Conservation (phyloP, 2,329 filamentous ascomycete genomes). For the Alternaria gansuensis region DNA sequence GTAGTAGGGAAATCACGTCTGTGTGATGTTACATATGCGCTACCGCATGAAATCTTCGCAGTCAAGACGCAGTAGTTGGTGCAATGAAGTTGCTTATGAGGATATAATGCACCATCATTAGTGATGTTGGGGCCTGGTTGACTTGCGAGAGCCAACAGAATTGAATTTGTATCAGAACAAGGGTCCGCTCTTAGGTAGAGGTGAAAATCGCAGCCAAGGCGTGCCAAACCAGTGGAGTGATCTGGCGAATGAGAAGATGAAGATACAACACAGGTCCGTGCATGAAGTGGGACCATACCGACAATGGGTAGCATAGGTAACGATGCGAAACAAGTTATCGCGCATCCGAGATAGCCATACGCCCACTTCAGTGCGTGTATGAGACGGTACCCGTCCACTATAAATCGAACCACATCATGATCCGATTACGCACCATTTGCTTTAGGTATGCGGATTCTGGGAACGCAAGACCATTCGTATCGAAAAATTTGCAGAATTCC, state of each 20-base stretch:
- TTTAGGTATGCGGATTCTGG: background rate
- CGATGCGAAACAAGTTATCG: background rate
- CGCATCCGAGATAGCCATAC: background rate
- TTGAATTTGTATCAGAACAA: background rate
- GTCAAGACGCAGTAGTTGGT: background rate
- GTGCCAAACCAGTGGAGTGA: background rate
- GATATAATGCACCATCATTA: background rate
- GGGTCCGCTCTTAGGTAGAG: background rate
- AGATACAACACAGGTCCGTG: background rate
- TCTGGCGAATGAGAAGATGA: background rate
- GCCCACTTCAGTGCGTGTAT: background rate
- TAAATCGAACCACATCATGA: background rate
- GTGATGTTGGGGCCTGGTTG: background rate
- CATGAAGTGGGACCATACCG: background rate
- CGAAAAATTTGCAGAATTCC: background rate
- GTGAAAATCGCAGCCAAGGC: background rate
- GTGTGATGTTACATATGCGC: conserved; percentile 1
- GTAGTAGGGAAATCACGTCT: background rate
- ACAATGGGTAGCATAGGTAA: background rate
- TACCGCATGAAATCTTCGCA: background rate
- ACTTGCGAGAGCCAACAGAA: background rate
- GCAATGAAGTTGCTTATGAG: background rate
- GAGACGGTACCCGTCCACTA: background rate
- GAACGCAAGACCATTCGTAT: background rate
- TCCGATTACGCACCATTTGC: background rate